Evolutionary conservation across 345 rosid genomes (phyloP), one percentile per base, ranked within the genome.

Genomic region (Eucalyptus virginea): DNA sequence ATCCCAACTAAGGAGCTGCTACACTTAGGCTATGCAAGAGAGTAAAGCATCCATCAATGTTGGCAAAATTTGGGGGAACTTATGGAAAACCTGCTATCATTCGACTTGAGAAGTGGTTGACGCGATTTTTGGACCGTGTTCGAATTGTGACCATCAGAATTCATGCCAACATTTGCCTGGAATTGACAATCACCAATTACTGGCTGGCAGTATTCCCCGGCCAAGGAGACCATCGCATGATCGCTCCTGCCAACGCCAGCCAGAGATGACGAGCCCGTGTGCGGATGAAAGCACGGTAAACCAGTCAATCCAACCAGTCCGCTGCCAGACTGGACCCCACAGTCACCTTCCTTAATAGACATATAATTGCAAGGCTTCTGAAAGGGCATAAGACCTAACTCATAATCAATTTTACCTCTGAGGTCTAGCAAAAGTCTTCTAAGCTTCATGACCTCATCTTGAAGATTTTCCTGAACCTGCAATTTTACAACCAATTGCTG

Each of bases 371-470:
- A 87, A 90, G 88, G 93, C 90, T 92, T 93, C 87, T 92, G 91
- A 91, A 92, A 91, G 21, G 95, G 95, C 89, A 92, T 91, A 81
- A 87, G 90, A 45, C 94, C 93, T 88, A 97, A 89, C 85, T 94
- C 96, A 54, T 81, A 87, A 67, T 93, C 96, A 60, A 96, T 93
- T 88, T 92, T 95, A 37, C 91, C 94, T 77, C 93, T 94, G 87
- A 96, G 87, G 50, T 93, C 96, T 10, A 88, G 91, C 90, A 94
- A 67, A 58, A 95, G 91, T 89, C 92, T 85, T 77, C 92, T 92
- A 56, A 97, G 93, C 90, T 94, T 95, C 87, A 81, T 62, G 67
- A 90, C 88, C 90, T 97, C 98, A 3, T 94, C 93, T 91, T 95
- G 96, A 47, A 96, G 92, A 44, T 87, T 54, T 34, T 93, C 91